Evolutionary conservation across 2,329 filamentous ascomycete species (phyloP).

Genomic region (Paraconiothyrium sp.): DNA sequence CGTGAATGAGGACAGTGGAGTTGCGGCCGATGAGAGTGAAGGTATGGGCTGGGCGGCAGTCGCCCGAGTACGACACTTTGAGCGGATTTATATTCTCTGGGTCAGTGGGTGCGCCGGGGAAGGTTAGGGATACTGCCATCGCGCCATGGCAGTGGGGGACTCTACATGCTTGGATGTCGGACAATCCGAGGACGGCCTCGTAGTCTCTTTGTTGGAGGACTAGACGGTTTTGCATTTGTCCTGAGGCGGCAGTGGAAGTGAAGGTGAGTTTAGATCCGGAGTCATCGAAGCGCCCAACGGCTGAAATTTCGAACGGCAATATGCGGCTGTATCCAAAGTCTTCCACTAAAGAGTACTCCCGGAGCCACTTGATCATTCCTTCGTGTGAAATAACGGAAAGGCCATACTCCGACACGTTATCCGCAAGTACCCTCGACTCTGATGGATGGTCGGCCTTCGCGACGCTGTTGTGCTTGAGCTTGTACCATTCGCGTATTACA

Average conservation of each 20-base stretch:
- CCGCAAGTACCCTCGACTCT: conserved; percentile 47
- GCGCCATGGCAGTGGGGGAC: conserved; percentile 85
- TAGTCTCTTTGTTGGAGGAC: conserved; percentile 41
- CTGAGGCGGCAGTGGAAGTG: conserved; percentile 19
- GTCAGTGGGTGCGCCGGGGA: conserved; percentile 62
- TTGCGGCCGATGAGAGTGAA: conserved; percentile 78
- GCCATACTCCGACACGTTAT: conserved; percentile 31
- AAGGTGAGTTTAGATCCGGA: conserved; percentile 42
- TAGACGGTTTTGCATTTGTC: conserved; percentile 9
- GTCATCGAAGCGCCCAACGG: conserved; percentile 29
- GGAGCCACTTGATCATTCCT: conserved; percentile 78
- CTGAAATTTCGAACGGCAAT: conserved; percentile 58
- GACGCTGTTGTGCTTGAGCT: conserved; percentile 59
- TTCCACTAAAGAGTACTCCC: conserved; percentile 82
- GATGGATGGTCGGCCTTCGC: conserved; percentile 35
- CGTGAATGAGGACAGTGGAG: conserved; percentile 88
- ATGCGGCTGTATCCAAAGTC: conserved; percentile 75
- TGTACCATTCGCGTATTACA: conserved; percentile 83
- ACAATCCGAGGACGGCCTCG: conserved; percentile 67
- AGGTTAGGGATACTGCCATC: conserved; percentile 79
- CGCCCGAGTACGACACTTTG: conserved; percentile 91
- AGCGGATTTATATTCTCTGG: conserved; percentile 62
- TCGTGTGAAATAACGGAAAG: conserved; percentile 70
- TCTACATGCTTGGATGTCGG: conserved; percentile 69
- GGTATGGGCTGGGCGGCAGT: conserved; percentile 76